Base-by-base conservation (phyloP, 2,329 filamentous ascomycete genomes). In the Sporothrix protearum region DNA sequence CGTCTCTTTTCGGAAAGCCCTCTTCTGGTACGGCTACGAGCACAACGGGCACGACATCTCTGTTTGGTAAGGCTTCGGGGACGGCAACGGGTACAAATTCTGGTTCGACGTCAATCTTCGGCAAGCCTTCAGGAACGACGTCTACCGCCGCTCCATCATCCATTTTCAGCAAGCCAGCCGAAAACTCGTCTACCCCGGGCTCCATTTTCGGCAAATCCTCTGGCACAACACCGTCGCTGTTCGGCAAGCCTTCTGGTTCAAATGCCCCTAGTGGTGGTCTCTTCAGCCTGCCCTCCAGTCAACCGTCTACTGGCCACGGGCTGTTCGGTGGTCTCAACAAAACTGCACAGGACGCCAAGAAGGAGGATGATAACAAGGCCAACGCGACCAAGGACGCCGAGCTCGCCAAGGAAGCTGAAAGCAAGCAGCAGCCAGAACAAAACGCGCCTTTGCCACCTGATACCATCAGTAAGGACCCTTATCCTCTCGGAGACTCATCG, bases 381-480 rank as follows among this genome's bases (percentile, higher is more conserved):
- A 84, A 83, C 74, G 73, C 77, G 51, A 19, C 59, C 6, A 39
- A 45, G 36, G 59, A 64, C 6, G 10, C 55, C 77, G 78, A 53
- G 79, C 80, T 80, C 72, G 78, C 76, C 74, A 78, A 79, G 47
- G 79, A 81, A 49, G 75, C 77, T 30, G 77, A 78, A 10, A 75
- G 78, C 71, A 81, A 80, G 28, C 74, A 78, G 71, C 76, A 76
- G 72, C 76, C 76, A 33, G 59, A 72, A 19, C 22, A 45, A 9
- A 30, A 59, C 42, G 22, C 47, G 19, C 86, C 86, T 71, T 79
- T 88, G 4, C 86, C 87, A 45, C 86, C 86, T 28, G 86, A 88
- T 73, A 79, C 85, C 71, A 87, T 82, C 70, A 88, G 85, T 82
- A 87, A 85, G 80, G 78, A 80, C 72, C 78, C 80, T 68, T 87